Evolutionary conservation across 768 basidiomycete species (phyloP), one percentile per base, ranked within the genome.

Genomic region (Mycena crocata): DNA sequence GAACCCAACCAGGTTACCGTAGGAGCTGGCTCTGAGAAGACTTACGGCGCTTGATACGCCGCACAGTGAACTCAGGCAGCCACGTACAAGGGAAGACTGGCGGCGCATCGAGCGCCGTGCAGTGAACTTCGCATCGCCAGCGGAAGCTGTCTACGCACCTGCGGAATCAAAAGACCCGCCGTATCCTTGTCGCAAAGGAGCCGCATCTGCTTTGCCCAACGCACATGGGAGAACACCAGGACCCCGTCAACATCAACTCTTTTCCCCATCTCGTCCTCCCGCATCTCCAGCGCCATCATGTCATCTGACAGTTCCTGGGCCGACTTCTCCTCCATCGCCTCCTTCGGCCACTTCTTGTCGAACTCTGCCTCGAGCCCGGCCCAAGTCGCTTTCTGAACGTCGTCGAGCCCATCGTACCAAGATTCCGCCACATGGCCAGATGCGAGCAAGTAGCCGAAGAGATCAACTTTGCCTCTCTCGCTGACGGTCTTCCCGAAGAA

Each of bases 281-380:
- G 26, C 54, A 40, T 30, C 56, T 45, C 42, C 10, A 44, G 19
- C 12, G 6, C 21, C 56, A 45, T 19, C 56, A 45, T n/a, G 26
- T 57, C 40, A 5, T 57, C 56, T 13, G 42, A 19, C 44, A 45
- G 12, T 12, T 57, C 40, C 42, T 57, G 40, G 17, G 40, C 56
- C 17, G 30, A 14, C 42, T 32, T 32, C 30, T 35, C 40, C 7
- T 21, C 40, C 40, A 37, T 12, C 8, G n/a, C 56, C 30, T 45
- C 40, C 56, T 57, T 57, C 19, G 56, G 56, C 56, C 56, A 57
- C 42, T 45, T 42, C 26, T 7, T n/a, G 17, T 44, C 7, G n/a
- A 57, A 57, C 39, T 9, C 56, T 3, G 40, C 17, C 30, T 57
- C 40, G 24, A 44, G 56, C 23, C 39, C 55, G 15, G 55, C 55